phyloP scores from a whole-genome alignment of 305 asterid species.

The Rubia peregrina region DNA sequence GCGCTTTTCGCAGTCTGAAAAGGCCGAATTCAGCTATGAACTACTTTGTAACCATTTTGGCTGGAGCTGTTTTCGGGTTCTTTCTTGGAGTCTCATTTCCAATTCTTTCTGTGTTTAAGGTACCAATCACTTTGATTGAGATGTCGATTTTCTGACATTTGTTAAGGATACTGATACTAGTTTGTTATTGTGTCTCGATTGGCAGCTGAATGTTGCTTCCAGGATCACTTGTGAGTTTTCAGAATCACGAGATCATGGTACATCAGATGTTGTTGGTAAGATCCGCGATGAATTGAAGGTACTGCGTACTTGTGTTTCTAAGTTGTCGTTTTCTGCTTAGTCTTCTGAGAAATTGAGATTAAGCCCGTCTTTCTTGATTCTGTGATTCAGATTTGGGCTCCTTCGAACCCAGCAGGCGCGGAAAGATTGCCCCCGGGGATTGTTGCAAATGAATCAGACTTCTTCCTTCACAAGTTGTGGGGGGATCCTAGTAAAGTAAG shows the following conservation, averaged over 20 bases:
- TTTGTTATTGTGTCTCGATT: conserved; percentile 18
- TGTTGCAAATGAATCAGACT: conserved; percentile 59
- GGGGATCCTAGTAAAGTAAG: conserved; percentile 69
- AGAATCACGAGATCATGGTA: conserved; percentile 22
- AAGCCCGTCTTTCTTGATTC: background rate
- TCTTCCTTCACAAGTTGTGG: conserved; percentile 61
- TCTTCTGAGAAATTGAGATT: background rate
- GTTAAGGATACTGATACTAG: background rate
- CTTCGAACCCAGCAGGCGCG: conserved; percentile 79
- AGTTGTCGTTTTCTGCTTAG: background rate
- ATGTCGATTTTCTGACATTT: background rate
- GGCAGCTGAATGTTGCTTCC: conserved; percentile 54
- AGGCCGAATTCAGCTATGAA: conserved; percentile 50
- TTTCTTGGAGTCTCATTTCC: conserved; percentile 62
- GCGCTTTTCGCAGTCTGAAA: conserved; percentile 33
- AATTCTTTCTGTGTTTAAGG: conserved; percentile 37
- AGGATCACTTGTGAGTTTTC: conserved; percentile 34
- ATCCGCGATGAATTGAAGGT: background rate
- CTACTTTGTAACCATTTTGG: conserved; percentile 32
- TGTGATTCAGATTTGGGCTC: conserved; percentile 66
- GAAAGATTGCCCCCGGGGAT: conserved; percentile 71
- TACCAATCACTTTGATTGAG: background rate
- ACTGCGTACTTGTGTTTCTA: background rate
- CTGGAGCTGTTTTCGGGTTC: conserved; percentile 59
- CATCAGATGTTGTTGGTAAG: conserved; percentile 11